Conservation (phyloP, 352 stramenopile genomes). For the Phytophthora tentaculata region DNA sequence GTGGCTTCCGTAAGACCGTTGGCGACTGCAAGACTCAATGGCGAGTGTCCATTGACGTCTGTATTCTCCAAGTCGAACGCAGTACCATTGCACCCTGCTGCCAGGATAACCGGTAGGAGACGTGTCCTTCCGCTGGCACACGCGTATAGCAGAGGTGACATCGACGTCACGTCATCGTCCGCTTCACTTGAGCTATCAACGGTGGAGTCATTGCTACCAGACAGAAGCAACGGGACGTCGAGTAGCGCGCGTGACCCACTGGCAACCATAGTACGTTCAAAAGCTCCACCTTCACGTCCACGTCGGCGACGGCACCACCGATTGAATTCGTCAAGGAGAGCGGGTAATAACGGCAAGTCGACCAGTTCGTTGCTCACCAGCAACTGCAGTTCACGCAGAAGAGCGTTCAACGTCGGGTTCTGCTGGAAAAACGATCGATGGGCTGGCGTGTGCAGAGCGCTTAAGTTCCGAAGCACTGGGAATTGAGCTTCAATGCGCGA, state of each 20-base stretch:
- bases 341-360: slow-evolving; percentile 60
- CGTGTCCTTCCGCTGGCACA: slow-evolving; percentile 62
- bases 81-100: slow-evolving; percentile 8
- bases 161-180: slow-evolving; percentile 14
- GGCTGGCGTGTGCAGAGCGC: slow-evolving; percentile 74
- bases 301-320: slow-evolving; percentile 25
- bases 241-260: slow-evolving; percentile 44
- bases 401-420: slow-evolving; percentile 27
- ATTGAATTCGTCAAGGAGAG: slow-evolving; percentile 61
- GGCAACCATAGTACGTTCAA: slow-evolving; percentile 56
- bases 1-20: slow-evolving; percentile 61
- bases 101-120: slow-evolving; percentile 53
- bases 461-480: slow-evolving; percentile 63
- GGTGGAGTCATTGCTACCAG: not conserved
- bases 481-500: slow-evolving; percentile 60
- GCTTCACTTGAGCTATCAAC: slow-evolving; percentile 10
- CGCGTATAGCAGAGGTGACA: slow-evolving; percentile 68
- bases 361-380: slow-evolving; percentile 67
- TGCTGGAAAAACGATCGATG: slow-evolving; percentile 67
- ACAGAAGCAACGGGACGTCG: slow-evolving; percentile 60
- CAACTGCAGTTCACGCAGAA: slow-evolving; percentile 55
- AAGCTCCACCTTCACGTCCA: slow-evolving; percentile 31
- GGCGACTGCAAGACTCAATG: slow-evolving; percentile 64
- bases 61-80: slow-evolving; percentile 63
- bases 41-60: slow-evolving; percentile 62